Evolutionary conservation across 805 yeast species (phyloP).

Genomic region (Trichomonascus vanleenenianus): DNA sequence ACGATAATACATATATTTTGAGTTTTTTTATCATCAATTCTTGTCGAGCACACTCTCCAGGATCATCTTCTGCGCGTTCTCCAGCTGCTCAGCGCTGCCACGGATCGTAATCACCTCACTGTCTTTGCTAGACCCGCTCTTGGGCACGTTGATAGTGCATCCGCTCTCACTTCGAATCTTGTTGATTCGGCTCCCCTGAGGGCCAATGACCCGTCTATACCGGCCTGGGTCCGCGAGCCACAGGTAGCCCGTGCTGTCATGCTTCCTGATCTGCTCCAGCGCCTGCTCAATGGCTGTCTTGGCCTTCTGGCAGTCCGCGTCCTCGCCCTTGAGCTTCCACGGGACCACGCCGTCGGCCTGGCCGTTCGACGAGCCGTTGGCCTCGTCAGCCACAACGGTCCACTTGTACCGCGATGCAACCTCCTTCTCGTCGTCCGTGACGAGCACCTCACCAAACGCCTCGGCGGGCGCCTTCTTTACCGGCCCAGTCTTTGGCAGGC

Average conservation of each 20-base stretch:
- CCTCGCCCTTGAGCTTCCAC: conserved; percentile 58
- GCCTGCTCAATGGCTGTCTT: conserved; percentile 42
- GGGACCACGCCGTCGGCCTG: conserved; percentile 22
- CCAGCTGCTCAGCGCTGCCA: conserved; percentile 52
- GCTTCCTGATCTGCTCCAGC: conserved; percentile 39
- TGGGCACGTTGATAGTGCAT: conserved; percentile 58
- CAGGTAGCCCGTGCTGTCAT: conserved; percentile 50
- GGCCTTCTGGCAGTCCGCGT: conserved; percentile 44
- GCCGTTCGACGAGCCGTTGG: conserved; percentile 14
- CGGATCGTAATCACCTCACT: conserved; percentile 47
- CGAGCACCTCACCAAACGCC: conserved; percentile 27
- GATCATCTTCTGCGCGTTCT: conserved; percentile 38
- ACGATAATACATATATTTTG: not conserved
- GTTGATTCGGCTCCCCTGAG: conserved; percentile 62
- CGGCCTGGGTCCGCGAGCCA: conserved; percentile 44
- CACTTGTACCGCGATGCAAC: conserved; percentile 36
- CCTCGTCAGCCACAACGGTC: conserved; percentile 32
- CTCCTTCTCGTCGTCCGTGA: conserved; percentile 32
- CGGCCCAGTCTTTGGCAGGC: conserved; percentile 32
- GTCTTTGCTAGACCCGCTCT: conserved; percentile 39
- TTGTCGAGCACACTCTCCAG: conserved; percentile 20
- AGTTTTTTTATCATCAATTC: not conserved
- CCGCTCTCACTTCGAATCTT: conserved; percentile 51
- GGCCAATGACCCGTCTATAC: conserved; percentile 65
- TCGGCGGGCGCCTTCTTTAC: conserved; percentile 38